Evolutionary conservation across 2,329 filamentous ascomycete genomes (phyloP), one percentile per base, ranked within the genome.

Genomic region (Fusarium nisikadoi): DNA sequence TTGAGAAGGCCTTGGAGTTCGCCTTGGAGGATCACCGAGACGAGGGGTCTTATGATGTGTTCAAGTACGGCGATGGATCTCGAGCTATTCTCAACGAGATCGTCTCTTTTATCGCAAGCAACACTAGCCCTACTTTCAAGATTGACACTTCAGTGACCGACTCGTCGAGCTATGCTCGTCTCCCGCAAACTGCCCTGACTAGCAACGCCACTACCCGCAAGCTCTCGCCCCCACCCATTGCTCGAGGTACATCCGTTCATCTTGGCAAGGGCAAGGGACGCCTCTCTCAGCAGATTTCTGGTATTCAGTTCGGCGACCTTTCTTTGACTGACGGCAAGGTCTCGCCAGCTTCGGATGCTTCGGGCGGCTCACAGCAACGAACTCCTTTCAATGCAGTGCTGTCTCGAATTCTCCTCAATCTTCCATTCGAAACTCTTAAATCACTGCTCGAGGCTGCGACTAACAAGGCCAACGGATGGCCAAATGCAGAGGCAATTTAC

Each of bases 241-340:
- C 82, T 39, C 79, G 80, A 63, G 83, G 80, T 52, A 80, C 82
- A 12, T 79, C 79, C 6, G 78, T 81, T 25, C 80, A 81, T 42
- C 74, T 82, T 27, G 80, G 79, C 49, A 79, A 76, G 54, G 80
- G 79, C 49, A 79, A 76, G 55, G 78, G 77, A 12, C 84, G 81
- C 57, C 80, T 89, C 55, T 85, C 86, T 52, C 81, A 81, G 42
- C 87, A 90, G 31, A 82, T 92, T 16, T 88, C 86, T 68, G 87
- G 86, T 68, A 93, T 94, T 57, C 89, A 90, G 67, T 94, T 94
- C 75, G 92, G 92, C n/a, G 91, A 93, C 71, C 82, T 91, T 25
- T 83, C 88, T 75, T 54, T 82, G 69, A 65, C 74, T 0, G 79
- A 80, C 27, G 75, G 75, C 27, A 64, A 76, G 27, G 72, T 71